Evolutionary conservation across 2,329 filamentous ascomycete genomes (phyloP), one percentile per base, ranked within the genome.

Genomic region (Monilinia vaccinii-corymbosi): DNA sequence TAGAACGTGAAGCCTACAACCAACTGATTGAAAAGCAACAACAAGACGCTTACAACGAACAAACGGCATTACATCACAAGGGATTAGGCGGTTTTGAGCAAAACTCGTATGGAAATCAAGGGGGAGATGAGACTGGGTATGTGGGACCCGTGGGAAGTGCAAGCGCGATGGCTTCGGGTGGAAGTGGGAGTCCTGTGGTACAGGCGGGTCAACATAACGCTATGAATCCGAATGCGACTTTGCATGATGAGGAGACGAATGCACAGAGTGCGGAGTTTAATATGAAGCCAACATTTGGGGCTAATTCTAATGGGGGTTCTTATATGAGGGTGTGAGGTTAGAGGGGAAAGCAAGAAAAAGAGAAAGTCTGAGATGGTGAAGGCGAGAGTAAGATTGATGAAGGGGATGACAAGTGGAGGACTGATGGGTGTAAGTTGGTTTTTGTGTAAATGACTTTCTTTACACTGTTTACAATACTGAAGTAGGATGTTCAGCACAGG

Each of bases 1-100:
- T 67, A 25, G 83, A 86, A 69, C 80, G 81, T 42, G 73, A 74
- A 3, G 66, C 63, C 18, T 72, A 71, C 60, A 68, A 71, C 40
- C 67, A 68, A 9, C 63, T 66, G 32, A 61, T 71, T 13, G 68
- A 71, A 40, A 66, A 64, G 46, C 67, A 71, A 49, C 68, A 66
- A n/a, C 63, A 71, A 34, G 65, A 70, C 4, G 62, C 64, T 1
- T 67, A 67, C 51, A 50, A 51, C 38, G 62, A 69, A n/a, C 65
- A 70, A 34, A 68, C 70, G 61, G 66, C 69, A 38, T 60, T 71
- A 3, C 64, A 64, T n/a, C 65, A 70, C 31, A 69, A 70, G 58
- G 68, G 69, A 18, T 49, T 67, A 11, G 68, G 68, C 31, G 68
- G 69, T 3, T 71, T 63, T 61, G 65, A 69, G 34, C 62, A 66